phyloP scores from a whole-genome alignment of 2,329 filamentous ascomycete species.

The Tolypocladium ovalisporum region DNA sequence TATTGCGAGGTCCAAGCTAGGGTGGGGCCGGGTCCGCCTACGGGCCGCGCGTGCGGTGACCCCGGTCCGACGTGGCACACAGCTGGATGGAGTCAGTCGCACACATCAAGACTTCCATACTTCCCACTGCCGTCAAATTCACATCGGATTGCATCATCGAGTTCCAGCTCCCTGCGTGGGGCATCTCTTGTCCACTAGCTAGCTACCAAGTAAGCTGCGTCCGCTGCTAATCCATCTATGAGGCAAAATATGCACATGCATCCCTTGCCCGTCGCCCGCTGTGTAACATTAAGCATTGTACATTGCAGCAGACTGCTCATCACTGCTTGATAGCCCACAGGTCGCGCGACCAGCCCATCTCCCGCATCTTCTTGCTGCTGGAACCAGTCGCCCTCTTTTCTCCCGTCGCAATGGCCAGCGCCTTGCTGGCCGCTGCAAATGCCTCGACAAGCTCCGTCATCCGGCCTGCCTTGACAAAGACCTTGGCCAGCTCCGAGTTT shows the following conservation, averaged over 20 bases:
- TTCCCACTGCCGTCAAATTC: too few relatives aligned
- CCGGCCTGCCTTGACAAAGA: constrained; percentile 52
- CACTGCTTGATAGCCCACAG: constrained; percentile 44
- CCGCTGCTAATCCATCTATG: not conserved
- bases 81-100: too few relatives aligned
- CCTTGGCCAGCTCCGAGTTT: constrained; percentile 52
- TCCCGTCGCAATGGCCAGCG: constrained; percentile 45
- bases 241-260: not conserved
- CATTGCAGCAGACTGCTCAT: not conserved
- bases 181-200: not conserved
- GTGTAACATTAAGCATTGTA: not conserved
- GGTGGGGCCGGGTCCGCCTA: not conserved
- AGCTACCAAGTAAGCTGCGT: not conserved
- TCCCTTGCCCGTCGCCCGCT: not conserved
- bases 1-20: not conserved
- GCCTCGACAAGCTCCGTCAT: constrained; percentile 68
- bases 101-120: not conserved
- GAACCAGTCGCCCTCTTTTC: constrained; percentile 41
- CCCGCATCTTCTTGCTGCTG: constrained; percentile 47
- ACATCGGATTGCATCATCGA: not conserved
- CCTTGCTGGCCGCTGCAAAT: constrained; percentile 68
- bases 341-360: constrained; percentile 52
- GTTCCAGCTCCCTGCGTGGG: not conserved
- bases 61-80: not conserved
- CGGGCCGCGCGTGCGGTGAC: not conserved